These are phyloP conservation scores for Botryotinia globosa DNA, from an alignment of 2,329 filamentous ascomycete species.

Conservation along the genomic window DNA sequence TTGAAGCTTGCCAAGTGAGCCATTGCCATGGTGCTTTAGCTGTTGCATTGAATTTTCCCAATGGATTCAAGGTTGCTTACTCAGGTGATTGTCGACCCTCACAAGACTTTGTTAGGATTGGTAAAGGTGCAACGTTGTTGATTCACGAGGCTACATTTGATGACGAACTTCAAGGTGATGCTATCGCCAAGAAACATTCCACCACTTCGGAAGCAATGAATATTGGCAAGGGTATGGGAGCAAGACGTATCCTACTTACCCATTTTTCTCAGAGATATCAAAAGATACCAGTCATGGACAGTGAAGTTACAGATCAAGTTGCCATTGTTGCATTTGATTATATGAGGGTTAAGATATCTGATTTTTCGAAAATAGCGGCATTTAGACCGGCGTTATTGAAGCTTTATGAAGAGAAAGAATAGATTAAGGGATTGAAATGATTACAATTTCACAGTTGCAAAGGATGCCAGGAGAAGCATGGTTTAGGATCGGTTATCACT, in stretches of 20 bases:
- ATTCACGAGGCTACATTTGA: constrained; percentile 97
- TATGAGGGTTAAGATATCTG: constrained; percentile 69
- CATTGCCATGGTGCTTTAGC: constrained; percentile 82
- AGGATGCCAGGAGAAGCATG: neutral
- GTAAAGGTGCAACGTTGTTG: constrained; percentile 72
- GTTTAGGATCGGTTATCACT: neutral
- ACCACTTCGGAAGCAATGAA: constrained; percentile 83
- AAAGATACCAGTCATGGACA: constrained; percentile 42
- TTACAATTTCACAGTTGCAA: neutral
- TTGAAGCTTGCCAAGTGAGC: constrained; percentile 65
- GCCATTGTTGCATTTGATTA: constrained; percentile 76
- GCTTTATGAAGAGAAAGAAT: constrained; percentile 48
- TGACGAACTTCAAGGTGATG: constrained; percentile 75
- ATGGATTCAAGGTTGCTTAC: constrained; percentile 83
- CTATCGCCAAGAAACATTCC: constrained; percentile 82
- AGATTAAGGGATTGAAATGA: constrained; percentile 18
- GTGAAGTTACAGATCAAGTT: constrained; percentile 52
- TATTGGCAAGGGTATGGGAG: constrained; percentile 75
- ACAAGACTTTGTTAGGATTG: constrained; percentile 65
- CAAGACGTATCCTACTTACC: constrained; percentile 77
- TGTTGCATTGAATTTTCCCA: constrained; percentile 72
- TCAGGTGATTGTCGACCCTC: constrained; percentile 91
- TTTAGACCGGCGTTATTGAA: constrained; percentile 59
- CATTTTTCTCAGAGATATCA: constrained; percentile 93
- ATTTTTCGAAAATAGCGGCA: constrained; percentile 64